A percentile compares a stretch with the other conserved stretches of the same genome.
phyloP scores from a whole-genome alignment of 2,329 filamentous ascomycete genomes.

The Trichoderma pleuroti region DNA sequence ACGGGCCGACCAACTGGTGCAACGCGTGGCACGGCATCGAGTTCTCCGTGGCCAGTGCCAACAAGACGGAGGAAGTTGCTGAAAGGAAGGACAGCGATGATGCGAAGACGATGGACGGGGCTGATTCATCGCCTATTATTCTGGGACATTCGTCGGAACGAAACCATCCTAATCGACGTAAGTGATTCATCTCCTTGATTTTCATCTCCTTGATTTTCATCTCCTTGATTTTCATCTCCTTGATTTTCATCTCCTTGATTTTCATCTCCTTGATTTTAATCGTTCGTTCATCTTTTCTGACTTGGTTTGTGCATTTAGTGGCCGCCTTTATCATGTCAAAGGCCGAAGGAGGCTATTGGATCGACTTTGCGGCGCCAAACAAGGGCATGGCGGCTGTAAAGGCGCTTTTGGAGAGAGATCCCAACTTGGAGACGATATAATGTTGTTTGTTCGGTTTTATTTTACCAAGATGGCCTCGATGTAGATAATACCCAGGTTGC shows the following conservation, averaged over 20 bases:
- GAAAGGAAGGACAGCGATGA: neutral
- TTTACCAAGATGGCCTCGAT: neutral
- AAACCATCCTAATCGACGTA: conserved; percentile 16
- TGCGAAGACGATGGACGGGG: neutral
- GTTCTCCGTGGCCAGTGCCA: conserved; percentile 10
- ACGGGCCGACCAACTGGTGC: conserved; percentile 22
- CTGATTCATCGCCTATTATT: conserved; percentile 13
- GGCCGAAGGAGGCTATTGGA: conserved; percentile 24
- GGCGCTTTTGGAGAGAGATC: conserved; percentile 20
- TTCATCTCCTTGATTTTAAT: neutral
- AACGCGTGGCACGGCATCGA: conserved; percentile 23
- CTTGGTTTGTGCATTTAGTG: neutral
- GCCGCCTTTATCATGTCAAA: conserved; percentile 21
- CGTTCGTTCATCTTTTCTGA: neutral
- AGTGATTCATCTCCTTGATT: neutral
- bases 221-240: no score
- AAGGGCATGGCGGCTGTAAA: conserved; percentile 20
- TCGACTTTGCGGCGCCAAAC: conserved; percentile 18
- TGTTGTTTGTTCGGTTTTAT: neutral
- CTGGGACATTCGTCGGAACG: conserved; percentile 20
- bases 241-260: no score
- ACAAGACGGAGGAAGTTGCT: neutral
- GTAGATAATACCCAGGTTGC: neutral
- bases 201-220: no score
- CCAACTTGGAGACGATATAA: conserved; percentile 20